phyloP scores from a whole-genome alignment of 2,329 filamentous ascomycete genomes.

The Aspergillus pseudonomiae region DNA sequence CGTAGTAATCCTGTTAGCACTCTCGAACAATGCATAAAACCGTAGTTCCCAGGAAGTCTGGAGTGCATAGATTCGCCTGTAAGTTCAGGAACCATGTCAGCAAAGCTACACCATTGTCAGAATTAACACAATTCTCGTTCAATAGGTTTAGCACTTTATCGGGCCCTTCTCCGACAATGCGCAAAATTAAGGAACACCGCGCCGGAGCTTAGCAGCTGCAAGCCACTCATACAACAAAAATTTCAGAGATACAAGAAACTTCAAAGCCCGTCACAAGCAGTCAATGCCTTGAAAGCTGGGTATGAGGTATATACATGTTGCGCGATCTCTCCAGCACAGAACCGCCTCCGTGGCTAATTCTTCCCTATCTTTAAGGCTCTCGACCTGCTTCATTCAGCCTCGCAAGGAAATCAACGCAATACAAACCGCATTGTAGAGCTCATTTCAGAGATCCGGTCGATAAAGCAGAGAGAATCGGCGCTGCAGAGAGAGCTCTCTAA shows the following conservation, averaged over 20 bases:
- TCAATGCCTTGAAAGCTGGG: slow-evolving; percentile 45
- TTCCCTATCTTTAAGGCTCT: slow-evolving; percentile 32
- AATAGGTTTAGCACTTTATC: slow-evolving; percentile 49
- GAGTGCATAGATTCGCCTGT: slow-evolving; percentile 51
- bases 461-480: slow-evolving; percentile 25
- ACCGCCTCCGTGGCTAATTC: slow-evolving; percentile 10
- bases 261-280: slow-evolving; percentile 42
- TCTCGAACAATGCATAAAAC: slow-evolving; percentile 40
- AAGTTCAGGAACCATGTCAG: slow-evolving; percentile 16
- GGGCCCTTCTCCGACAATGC: slow-evolving; percentile 49
- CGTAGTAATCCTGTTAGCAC: background rate
- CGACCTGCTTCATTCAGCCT: slow-evolving; percentile 40
- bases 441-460: slow-evolving; percentile 27
- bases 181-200: slow-evolving; percentile 29
- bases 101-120: background rate
- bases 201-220: slow-evolving; percentile 28
- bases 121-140: background rate
- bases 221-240: slow-evolving; percentile 36
- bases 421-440: slow-evolving; percentile 29
- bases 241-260: slow-evolving; percentile 44
- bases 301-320: slow-evolving; percentile 38
- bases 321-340: background rate
- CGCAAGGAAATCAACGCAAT: slow-evolving; percentile 30
- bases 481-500: slow-evolving; percentile 23
- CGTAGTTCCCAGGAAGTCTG: slow-evolving; percentile 37